Conservation (phyloP, 306 rosid genomes). For the Gynostemma pentaphyllum region DNA sequence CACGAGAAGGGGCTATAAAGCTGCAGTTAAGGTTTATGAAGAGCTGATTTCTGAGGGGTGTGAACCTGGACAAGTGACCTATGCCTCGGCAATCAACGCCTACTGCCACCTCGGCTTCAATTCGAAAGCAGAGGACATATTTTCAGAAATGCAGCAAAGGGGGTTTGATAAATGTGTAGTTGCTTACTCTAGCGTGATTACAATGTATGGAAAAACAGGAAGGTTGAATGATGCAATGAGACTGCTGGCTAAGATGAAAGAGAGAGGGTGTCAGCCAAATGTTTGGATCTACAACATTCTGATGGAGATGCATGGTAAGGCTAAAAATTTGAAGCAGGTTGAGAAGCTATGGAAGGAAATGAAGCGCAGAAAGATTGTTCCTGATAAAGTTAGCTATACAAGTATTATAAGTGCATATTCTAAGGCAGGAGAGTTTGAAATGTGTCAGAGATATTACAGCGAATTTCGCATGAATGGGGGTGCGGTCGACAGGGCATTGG, state of each 20-base stretch:
- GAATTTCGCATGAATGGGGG: constrained; percentile 59
- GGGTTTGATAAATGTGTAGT: constrained; percentile 61
- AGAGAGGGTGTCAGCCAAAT: constrained; percentile 59
- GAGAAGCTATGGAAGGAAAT: constrained; percentile 69
- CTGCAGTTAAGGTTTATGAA: constrained; percentile 33
- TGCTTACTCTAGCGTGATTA: constrained; percentile 68
- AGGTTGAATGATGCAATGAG: constrained; percentile 40
- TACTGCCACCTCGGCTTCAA: constrained; percentile 43
- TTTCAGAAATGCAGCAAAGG: constrained; percentile 46
- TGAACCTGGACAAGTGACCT: constrained; percentile 65
- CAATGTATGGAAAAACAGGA: constrained; percentile 59
- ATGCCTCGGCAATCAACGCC: constrained; percentile 48
- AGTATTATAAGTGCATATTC: constrained; percentile 46
- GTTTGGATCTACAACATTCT: constrained; percentile 70
- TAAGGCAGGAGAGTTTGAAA: constrained; percentile 42
- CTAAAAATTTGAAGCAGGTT: constrained; percentile 42
- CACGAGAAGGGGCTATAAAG: constrained; percentile 33
- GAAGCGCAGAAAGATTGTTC: constrained; percentile 50
- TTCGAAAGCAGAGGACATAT: constrained; percentile 37
- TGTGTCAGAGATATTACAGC: constrained; percentile 25
- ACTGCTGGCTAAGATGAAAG: constrained; percentile 67
- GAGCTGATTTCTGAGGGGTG: constrained; percentile 30
- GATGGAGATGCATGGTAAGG: constrained; percentile 71
- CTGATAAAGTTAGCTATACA: constrained; percentile 63
- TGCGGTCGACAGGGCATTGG: constrained; percentile 49